Evolutionary conservation across 768 basidiomycete species (phyloP).

Genomic region (Terana coerulea): DNA sequence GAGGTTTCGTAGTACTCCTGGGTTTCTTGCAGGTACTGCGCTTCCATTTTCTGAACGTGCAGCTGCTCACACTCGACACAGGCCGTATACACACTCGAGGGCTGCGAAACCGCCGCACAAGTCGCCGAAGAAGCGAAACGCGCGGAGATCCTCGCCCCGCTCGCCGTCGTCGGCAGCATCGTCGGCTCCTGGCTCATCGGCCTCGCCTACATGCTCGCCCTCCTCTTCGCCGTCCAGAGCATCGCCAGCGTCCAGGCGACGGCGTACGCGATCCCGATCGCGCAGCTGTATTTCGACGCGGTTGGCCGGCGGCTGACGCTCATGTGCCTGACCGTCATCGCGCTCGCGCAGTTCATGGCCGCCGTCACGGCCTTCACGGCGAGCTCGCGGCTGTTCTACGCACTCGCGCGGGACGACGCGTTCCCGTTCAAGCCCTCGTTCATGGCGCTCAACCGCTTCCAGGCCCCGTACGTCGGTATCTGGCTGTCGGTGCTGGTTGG

Average conservation of each 20-base stretch:
- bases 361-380: conserved; percentile 57
- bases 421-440: conserved; percentile 44
- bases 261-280: conserved; percentile 53
- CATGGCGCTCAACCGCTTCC: conserved; percentile 48
- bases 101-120: conserved; percentile 62
- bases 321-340: conserved; percentile 48
- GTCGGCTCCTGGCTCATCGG: conserved; percentile 56
- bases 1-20: conserved; percentile 53
- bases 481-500: conserved; percentile 52
- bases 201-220: conserved; percentile 53
- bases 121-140: conserved; percentile 56
- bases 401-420: conserved; percentile 51
- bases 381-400: conserved; percentile 53
- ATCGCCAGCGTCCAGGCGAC: conserved; percentile 47
- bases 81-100: conserved; percentile 59
- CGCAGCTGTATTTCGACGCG: conserved; percentile 54
- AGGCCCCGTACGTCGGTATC: conserved; percentile 52
- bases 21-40: conserved; percentile 46
- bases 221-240: conserved; percentile 54
- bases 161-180: conserved; percentile 54
- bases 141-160: conserved; percentile 52
- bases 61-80: conserved; percentile 13
- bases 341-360: conserved; percentile 49
- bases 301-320: conserved; percentile 43
- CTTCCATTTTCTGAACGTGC: neutral